These are phyloP conservation scores for Candida dajiaensis DNA, from an alignment of 805 yeast species.

Conservation along the genomic window DNA sequence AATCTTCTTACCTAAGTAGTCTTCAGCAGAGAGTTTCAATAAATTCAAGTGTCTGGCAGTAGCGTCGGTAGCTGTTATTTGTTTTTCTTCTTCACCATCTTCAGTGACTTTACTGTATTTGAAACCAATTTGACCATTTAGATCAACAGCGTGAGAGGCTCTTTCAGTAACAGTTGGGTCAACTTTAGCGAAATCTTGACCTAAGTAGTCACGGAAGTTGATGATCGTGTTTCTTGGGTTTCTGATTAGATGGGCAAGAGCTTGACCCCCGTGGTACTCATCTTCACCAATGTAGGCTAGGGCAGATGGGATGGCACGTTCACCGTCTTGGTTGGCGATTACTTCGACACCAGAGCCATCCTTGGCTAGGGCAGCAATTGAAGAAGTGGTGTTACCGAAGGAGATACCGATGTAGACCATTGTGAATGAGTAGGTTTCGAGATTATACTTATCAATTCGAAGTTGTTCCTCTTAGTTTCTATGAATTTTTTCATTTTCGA, in stretches of 20 bases:
- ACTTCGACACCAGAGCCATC: constrained; percentile 90
- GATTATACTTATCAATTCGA: not conserved
- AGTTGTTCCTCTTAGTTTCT: not conserved
- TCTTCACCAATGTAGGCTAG: constrained; percentile 89
- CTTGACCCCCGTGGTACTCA: constrained; percentile 97
- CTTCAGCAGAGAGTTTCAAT: constrained; percentile 84
- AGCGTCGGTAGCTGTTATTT: constrained; percentile 68
- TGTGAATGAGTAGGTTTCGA: not conserved
- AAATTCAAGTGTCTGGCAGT: constrained; percentile 79
- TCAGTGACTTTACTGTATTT: constrained; percentile 33
- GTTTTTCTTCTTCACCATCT: constrained; percentile 38
- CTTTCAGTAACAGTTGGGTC: constrained; percentile 58
- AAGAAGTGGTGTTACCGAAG: constrained; percentile 93
- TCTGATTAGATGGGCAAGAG: constrained; percentile 86
- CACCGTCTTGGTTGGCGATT: constrained; percentile 98
- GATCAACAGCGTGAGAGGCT: constrained; percentile 62
- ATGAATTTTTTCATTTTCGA: not conserved
- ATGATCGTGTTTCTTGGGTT: constrained; percentile 81
- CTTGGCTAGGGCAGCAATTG: constrained; percentile 78
- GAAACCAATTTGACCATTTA: constrained; percentile 67
- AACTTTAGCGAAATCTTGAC: constrained; percentile 63
- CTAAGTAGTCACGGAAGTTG: constrained; percentile 91
- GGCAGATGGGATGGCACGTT: constrained; percentile 91
- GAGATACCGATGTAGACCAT: constrained; percentile 80
- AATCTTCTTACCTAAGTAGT: constrained; percentile 75